These are phyloP conservation scores for Cinnamomum micranthum DNA, from an alignment of 164 flowering plant genomes.

Conservation along the genomic window DNA sequence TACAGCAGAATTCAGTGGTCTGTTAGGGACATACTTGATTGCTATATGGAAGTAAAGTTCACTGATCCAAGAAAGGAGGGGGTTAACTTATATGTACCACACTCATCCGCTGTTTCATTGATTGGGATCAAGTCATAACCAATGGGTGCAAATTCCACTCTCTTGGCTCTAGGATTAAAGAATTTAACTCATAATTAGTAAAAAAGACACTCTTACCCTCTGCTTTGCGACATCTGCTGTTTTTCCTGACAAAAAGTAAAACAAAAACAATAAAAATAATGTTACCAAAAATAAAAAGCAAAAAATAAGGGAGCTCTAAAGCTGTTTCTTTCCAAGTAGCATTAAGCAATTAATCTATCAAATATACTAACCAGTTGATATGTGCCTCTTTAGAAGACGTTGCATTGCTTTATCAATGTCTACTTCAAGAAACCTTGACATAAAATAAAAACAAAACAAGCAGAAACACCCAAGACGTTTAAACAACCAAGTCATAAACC, in stretches of 20 bases:
- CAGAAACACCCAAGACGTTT: background rate
- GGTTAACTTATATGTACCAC: background rate
- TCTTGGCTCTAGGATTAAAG: background rate
- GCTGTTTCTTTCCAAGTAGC: background rate
- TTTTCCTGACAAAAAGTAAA: slow-evolving; percentile 39
- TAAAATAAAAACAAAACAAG: background rate
- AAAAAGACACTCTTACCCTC: slow-evolving; percentile 53
- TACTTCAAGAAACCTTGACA: slow-evolving; percentile 73
- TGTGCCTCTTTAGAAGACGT: slow-evolving; percentile 71
- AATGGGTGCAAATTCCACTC: background rate
- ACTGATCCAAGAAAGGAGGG: background rate
- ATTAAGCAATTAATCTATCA: background rate
- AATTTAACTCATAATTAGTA: background rate
- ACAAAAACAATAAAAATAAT: background rate
- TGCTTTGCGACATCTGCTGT: slow-evolving; percentile 75
- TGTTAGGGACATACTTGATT: background rate
- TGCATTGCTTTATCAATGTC: slow-evolving; percentile 76
- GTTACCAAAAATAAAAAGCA: background rate
- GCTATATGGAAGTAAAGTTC: background rate
- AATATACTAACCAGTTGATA: slow-evolving; percentile 50
- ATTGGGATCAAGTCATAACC: background rate
- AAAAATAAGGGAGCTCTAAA: background rate
- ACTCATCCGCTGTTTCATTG: background rate
- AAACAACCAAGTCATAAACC: background rate
- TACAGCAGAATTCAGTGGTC: background rate